Conservation (phyloP, 768 basidiomycete species). For the Symmetrospora coprosmae region DNA sequence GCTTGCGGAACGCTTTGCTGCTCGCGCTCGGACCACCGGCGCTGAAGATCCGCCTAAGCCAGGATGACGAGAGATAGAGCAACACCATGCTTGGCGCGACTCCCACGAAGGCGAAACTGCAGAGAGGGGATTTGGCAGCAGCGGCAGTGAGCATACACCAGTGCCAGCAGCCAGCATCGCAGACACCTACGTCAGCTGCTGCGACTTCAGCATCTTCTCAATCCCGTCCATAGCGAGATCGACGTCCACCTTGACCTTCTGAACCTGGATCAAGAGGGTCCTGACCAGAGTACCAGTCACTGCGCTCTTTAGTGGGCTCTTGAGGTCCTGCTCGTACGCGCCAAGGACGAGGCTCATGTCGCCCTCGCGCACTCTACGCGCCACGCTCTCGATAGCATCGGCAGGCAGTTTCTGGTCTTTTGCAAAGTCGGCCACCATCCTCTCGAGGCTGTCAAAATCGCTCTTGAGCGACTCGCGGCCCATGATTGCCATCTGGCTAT, state of each 20-base stretch:
- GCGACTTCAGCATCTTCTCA: slow-evolving; percentile 56
- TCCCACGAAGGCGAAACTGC: slow-evolving; percentile 76
- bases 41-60: slow-evolving; percentile 44
- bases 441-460: slow-evolving; percentile 74
- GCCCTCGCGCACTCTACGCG: slow-evolving; percentile 54
- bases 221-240: slow-evolving; percentile 80
- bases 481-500: slow-evolving; percentile 51
- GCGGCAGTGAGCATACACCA: background rate
- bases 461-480: slow-evolving; percentile 66
- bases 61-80: slow-evolving; percentile 54
- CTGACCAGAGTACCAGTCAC: slow-evolving; percentile 66
- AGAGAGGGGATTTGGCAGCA: slow-evolving; percentile 44
- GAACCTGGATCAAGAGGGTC: slow-evolving; percentile 76
- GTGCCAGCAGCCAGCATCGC: background rate
- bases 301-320: slow-evolving; percentile 65
- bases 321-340: slow-evolving; percentile 84
- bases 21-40: slow-evolving; percentile 44
- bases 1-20: slow-evolving; percentile 48
- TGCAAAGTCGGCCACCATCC: slow-evolving; percentile 78
- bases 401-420: slow-evolving; percentile 60
- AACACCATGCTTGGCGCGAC: slow-evolving; percentile 77
- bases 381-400: slow-evolving; percentile 52
- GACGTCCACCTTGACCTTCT: slow-evolving; percentile 92
- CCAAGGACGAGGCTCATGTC: slow-evolving; percentile 74
- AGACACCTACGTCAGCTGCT: slow-evolving; percentile 13